Percentiles rank a stretch among this genome's conserved stretches.
phyloP scores from a whole-genome alignment of 2,329 filamentous ascomycete species.

The Ophiostoma sp. region DNA sequence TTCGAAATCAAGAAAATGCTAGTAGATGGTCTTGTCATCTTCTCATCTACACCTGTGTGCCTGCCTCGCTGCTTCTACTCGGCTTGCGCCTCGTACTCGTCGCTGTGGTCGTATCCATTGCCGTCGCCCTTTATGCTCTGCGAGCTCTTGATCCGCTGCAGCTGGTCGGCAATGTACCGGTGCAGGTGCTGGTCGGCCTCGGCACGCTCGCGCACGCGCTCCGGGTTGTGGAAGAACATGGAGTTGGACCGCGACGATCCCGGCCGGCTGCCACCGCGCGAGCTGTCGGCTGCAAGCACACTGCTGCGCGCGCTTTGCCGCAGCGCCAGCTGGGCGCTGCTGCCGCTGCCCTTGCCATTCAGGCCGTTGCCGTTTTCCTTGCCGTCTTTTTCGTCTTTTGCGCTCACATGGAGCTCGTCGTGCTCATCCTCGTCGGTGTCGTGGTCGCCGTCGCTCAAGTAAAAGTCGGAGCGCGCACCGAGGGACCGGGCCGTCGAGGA shows the following conservation, averaged over 20 bases:
- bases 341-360: not conserved
- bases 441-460: conserved; percentile 9
- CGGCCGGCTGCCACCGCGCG: not conserved
- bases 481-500: conserved; percentile 81
- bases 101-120: conserved; percentile 44
- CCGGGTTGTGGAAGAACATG: conserved; percentile 38
- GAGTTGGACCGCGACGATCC: conserved; percentile 29
- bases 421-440: conserved; percentile 37
- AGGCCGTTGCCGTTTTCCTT: conserved; percentile 41
- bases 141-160: conserved; percentile 64
- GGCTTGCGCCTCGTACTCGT: conserved; percentile 45
- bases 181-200: conserved; percentile 67
- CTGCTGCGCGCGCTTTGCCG: conserved; percentile 1
- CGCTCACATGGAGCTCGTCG: conserved; percentile 29
- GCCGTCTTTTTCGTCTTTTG: conserved; percentile 37
- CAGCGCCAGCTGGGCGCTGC: not conserved
- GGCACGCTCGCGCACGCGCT: conserved; percentile 43
- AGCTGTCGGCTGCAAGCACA: not conserved
- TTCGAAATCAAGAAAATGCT: not conserved
- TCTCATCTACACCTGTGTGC: not conserved
- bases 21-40: too few relatives aligned
- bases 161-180: conserved; percentile 74
- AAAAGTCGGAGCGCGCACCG: conserved; percentile 73
- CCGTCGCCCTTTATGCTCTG: conserved; percentile 30
- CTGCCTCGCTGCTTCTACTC: not conserved